These are phyloP conservation scores for Misopates orontium DNA, from an alignment of 257 asterid genomes.

Conservation along the genomic window DNA sequence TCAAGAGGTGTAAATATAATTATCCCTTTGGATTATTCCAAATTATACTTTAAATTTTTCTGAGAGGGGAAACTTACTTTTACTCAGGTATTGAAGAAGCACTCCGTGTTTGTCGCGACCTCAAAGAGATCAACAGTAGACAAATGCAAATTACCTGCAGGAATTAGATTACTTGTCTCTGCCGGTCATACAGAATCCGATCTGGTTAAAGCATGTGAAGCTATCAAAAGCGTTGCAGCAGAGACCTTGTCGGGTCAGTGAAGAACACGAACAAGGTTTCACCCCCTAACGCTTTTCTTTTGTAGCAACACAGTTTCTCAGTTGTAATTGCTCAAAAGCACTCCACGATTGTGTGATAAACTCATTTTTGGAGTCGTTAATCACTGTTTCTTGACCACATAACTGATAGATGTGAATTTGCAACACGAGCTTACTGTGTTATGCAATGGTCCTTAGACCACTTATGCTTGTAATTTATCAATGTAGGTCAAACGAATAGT, in stretches of 20 bases:
- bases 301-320: not conserved
- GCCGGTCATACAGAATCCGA: constrained; percentile 81
- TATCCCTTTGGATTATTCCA: too few species aligned
- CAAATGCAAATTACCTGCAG: constrained; percentile 82
- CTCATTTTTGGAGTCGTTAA: not conserved
- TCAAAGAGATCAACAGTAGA: constrained; percentile 76
- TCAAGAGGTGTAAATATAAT: too few species aligned
- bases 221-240: constrained; percentile 57
- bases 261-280: constrained; percentile 4
- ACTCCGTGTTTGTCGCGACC: constrained; percentile 61
- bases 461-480: too few species aligned
- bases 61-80: constrained; percentile 3
- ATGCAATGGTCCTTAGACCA: too few species aligned
- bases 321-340: not conserved
- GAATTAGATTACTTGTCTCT: constrained; percentile 66
- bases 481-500: too few species aligned
- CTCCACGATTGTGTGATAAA: not conserved
- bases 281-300: not conserved
- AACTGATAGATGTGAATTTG: not conserved
- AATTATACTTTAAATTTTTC: not conserved
- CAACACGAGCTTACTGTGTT: too few species aligned
- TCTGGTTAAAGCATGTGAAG: constrained; percentile 61
- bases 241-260: constrained; percentile 38
- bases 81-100: constrained; percentile 72
- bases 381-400: not conserved